phyloP scores from a whole-genome alignment of 2,329 filamentous ascomycete genomes.

The Pestalotiopsis sp. region DNA sequence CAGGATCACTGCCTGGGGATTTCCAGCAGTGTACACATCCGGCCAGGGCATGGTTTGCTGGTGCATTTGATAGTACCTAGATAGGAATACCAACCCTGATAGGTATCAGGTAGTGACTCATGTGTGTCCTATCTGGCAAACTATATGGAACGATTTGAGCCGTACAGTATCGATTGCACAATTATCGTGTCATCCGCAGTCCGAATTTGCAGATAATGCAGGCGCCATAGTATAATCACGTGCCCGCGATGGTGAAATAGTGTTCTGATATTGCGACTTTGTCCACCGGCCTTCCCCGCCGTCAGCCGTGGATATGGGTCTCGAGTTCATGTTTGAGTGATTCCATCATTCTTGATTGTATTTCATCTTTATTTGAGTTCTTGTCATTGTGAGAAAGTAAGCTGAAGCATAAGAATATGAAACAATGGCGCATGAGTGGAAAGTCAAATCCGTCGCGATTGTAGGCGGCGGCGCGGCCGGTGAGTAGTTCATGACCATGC shows the following conservation, averaged over 20 bases:
- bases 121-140: too few species aligned
- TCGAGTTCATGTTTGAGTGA: background rate
- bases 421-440: conserved; percentile 19
- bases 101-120: too few species aligned
- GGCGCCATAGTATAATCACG: conserved; percentile 11
- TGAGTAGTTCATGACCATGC: conserved; percentile 16
- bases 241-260: conserved; percentile 18
- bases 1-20: too few species aligned
- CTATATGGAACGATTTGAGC: too few species aligned
- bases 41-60: too few species aligned
- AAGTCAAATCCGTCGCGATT: conserved; percentile 40
- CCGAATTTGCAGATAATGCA: background rate
- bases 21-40: too few species aligned
- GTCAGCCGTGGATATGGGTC: background rate
- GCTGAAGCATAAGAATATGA: background rate
- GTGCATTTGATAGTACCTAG: too few species aligned
- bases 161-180: background rate
- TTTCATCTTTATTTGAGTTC: background rate
- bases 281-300: background rate
- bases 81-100: too few species aligned
- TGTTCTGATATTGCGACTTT: conserved; percentile 15
- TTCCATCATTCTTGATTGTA: background rate
- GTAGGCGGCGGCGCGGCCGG: conserved; percentile 45
- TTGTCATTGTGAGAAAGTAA: background rate
- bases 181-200: background rate